These are phyloP conservation scores for Gnaphalium uliginosum DNA, from an alignment of 129 eudicot genomes.

Conservation along the genomic window DNA sequence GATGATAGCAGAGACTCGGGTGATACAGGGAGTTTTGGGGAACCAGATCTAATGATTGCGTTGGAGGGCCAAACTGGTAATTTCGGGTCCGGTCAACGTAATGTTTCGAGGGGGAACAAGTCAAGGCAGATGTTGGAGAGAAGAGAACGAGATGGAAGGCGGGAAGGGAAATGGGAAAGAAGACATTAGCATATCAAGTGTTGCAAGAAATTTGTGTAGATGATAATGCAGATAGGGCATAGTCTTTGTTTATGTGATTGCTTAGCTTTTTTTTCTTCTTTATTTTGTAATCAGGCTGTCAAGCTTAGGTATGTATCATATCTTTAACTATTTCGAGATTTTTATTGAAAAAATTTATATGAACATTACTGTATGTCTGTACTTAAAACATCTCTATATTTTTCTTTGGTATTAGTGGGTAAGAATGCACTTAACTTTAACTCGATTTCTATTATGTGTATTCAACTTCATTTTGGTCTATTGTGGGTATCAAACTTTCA, in stretches of 20 bases:
- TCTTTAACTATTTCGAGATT: not conserved
- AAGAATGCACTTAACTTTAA: too few relatives aligned
- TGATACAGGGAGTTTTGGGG: constrained; percentile 93
- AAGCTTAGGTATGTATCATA: not conserved
- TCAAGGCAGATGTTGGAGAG: constrained; percentile 83
- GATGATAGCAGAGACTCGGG: constrained; percentile 92
- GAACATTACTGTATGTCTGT: not conserved
- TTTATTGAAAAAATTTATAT: not conserved
- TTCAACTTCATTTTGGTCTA: too few relatives aligned
- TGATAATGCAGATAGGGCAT: not conserved
- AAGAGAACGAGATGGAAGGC: constrained; percentile 88
- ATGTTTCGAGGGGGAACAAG: constrained; percentile 68
- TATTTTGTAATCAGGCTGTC: not conserved
- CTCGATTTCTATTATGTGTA: too few relatives aligned
- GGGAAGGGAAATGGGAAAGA: constrained; percentile 98
- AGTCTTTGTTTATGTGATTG: constrained; percentile 4
- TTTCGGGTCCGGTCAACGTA: constrained; percentile 64
- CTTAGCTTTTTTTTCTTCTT: not conserved
- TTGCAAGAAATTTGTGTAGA: not conserved
- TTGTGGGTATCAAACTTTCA: too few relatives aligned
- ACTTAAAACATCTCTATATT: not conserved
- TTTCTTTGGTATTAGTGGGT: too few relatives aligned
- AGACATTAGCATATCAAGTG: constrained; percentile 53
- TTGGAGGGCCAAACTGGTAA: constrained; percentile 68
- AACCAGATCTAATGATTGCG: constrained; percentile 62